phyloP scores from a whole-genome alignment of 208 protist species.

The Blechomonas ayalai region DNA sequence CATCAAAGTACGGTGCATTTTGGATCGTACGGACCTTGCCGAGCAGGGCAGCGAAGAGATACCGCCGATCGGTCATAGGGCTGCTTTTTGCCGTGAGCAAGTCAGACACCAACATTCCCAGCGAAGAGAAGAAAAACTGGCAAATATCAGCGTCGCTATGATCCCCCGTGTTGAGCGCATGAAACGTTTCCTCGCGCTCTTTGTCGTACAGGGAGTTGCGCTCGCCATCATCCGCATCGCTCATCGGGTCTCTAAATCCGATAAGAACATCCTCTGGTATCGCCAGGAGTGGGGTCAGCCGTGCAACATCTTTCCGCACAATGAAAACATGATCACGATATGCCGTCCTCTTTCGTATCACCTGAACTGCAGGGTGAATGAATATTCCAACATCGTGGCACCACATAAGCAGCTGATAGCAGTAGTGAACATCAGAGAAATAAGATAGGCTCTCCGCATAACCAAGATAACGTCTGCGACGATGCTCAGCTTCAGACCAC shows the following conservation, averaged over 20 bases:
- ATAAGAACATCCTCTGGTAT: slow-evolving; percentile 72
- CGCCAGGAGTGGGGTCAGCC: slow-evolving; percentile 66
- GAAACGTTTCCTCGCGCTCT: slow-evolving; percentile 60
- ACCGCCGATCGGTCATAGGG: slow-evolving; percentile 60
- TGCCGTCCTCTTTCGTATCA: slow-evolving; percentile 21
- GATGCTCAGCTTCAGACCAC: too few relatives aligned
- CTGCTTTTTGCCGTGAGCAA: slow-evolving; percentile 72
- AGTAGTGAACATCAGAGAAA: slow-evolving; percentile 62
- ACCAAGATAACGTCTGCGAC: slow-evolving; percentile 44
- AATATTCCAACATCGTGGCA: slow-evolving; percentile 77
- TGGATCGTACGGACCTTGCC: slow-evolving; percentile 63
- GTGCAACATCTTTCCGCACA: slow-evolving; percentile 38
- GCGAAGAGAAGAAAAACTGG: slow-evolving; percentile 78
- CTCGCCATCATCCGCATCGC: slow-evolving; percentile 9
- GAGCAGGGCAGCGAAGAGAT: slow-evolving; percentile 58
- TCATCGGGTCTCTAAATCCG: slow-evolving; percentile 51
- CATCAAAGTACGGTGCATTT: slow-evolving; percentile 86
- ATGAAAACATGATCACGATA: slow-evolving; percentile 76
- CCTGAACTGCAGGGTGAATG: slow-evolving; percentile 52
- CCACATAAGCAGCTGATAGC: slow-evolving; percentile 86
- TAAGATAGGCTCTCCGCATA: slow-evolving; percentile 47
- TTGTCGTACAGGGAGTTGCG: slow-evolving; percentile 64
- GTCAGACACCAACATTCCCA: slow-evolving; percentile 84
- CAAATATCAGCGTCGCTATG: slow-evolving; percentile 69
- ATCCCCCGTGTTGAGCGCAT: slow-evolving; percentile 50